Evolutionary conservation across 202 grass and related monocot species (phyloP).

Genomic region (Panicum virgatum): DNA sequence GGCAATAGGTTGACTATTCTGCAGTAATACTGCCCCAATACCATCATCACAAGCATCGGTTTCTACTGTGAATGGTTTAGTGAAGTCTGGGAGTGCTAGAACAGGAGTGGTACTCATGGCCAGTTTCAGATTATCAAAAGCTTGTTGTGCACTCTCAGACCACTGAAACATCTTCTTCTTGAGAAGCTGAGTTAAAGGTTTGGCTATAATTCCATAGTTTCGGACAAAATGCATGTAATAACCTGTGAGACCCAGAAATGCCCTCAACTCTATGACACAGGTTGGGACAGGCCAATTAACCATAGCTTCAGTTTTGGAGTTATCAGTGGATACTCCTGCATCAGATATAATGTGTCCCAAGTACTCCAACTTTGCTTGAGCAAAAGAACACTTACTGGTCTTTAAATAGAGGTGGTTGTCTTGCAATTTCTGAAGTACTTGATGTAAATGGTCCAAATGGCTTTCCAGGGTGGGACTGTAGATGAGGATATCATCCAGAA

Average conservation of each 20-base stretch:
- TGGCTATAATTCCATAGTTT: background rate
- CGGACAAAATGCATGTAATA: background rate
- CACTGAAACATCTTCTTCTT: too few species aligned
- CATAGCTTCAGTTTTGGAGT: background rate
- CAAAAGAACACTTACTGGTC: background rate
- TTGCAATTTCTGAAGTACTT: background rate
- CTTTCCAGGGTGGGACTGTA: background rate
- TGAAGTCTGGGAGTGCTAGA: too few species aligned
- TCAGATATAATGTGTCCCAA: background rate
- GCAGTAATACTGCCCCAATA: too few species aligned
- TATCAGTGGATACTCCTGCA: background rate
- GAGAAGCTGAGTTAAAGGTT: background rate
- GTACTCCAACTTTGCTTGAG: background rate
- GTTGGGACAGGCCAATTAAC: background rate
- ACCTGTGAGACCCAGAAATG: too few species aligned
- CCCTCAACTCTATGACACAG: too few species aligned
- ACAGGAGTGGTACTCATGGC: background rate
- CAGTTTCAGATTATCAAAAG: background rate
- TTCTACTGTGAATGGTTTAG: too few species aligned
- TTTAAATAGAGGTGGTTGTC: too few species aligned
- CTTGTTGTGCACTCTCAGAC: background rate
- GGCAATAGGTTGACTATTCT: too few species aligned
- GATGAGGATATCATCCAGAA: background rate
- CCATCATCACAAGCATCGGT: too few species aligned
- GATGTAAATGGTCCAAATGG: background rate